phyloP scores from a whole-genome alignment of 202 grass and related monocot species.

The Bolboschoenoplectus hybrid region DNA sequence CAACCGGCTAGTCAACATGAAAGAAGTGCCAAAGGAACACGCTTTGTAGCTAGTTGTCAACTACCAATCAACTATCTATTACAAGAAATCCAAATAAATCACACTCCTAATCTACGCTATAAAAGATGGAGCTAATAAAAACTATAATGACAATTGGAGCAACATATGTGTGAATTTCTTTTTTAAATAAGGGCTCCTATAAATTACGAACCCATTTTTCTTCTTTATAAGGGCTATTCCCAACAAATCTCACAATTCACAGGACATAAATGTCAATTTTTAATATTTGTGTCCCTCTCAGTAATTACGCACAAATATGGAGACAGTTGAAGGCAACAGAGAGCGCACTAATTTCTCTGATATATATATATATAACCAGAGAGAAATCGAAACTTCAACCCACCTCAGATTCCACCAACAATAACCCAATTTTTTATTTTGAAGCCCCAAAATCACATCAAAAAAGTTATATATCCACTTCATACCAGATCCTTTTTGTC shows the following conservation, averaged over 20 bases:
- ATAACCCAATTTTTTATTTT: background rate
- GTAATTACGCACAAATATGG: background rate
- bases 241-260: background rate
- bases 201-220: background rate
- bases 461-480: background rate
- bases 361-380: background rate
- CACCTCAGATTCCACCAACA: slow-evolving; percentile 22
- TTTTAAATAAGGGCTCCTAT: no score
- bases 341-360: background rate
- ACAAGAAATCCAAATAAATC: background rate
- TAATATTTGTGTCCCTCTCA: background rate
- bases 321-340: background rate
- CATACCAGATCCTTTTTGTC: background rate
- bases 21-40: background rate
- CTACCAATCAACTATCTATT: slow-evolving; percentile 29
- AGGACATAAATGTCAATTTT: background rate
- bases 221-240: background rate
- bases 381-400: background rate
- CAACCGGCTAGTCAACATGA: background rate
- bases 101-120: background rate
- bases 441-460: slow-evolving; percentile 9
- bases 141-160: no score
- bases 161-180: background rate
- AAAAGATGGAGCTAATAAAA: background rate
- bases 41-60: background rate